Base-by-base conservation (phyloP, 345 rosid genomes). In the Lepidium africanum region DNA sequence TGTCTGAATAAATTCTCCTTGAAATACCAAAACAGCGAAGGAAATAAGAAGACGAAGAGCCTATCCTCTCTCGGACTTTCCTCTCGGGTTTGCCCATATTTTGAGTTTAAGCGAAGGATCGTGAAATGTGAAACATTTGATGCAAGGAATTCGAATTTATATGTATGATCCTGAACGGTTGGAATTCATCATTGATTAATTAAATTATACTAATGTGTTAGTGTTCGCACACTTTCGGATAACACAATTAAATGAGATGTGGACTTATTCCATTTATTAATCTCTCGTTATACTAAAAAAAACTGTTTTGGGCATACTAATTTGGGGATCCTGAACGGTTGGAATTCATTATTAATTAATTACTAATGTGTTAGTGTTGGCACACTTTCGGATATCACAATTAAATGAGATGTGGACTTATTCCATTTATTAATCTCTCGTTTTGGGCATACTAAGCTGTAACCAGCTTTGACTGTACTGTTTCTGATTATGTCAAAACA, bases 21-120 rank as follows among this genome's bases (percentile, higher is more conserved):
- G 83, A 73, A n/a, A 77, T 59, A 7, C 89, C 84, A 37, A 86
- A 82, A 59, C 86, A 84, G 2, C 79, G 47, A 6, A 81, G 73
- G 50, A 84, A 67, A 48, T 65, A 66, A 10, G 65, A 35, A 25
- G 61, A 43, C 11, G 57, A 61, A 54, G 68, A 71, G 48, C 45
- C 37, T 38, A 17, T 5, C 49, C 62, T 59, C 50, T 70, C 53
- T 39, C 33, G 66, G 13, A 21, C 14, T 46, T 50, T 75, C 33
- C 59, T 70, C 51, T 30, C 73, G 15, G 61, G 52, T 53, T 75
- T 69, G n/a, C 76, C 84, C 85, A 81, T 80, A 36, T 30, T 17
- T 30, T 10, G 13, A 30, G 33, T 14, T 48, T 43, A 33, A 58
- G 49, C 9, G 25, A 57, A 54, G 10, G 50, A 56, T 17, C 9